Evolutionary conservation across 331 rosid species (phyloP).

Genomic region (Phaseolus coccineus): DNA sequence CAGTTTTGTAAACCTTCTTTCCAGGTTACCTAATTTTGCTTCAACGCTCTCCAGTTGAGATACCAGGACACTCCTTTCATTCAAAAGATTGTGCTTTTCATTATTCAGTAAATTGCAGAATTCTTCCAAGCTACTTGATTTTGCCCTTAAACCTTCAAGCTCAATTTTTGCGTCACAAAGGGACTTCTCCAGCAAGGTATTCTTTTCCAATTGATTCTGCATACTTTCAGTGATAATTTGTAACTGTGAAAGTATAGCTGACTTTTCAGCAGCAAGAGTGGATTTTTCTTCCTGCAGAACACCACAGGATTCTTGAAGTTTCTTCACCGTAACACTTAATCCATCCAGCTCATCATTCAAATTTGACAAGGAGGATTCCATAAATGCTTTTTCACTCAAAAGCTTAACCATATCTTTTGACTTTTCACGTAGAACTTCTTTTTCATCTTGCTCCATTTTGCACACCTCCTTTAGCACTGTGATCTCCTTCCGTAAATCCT

Average conservation of each 20-base stretch:
- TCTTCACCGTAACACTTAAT: conserved; percentile 58
- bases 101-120: conserved; percentile 70
- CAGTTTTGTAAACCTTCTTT: conserved; percentile 67
- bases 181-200: conserved; percentile 77
- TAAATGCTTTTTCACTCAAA: conserved; percentile 61
- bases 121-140: conserved; percentile 83
- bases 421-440: conserved; percentile 72
- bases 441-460: conserved; percentile 68
- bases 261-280: conserved; percentile 70
- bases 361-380: conserved; percentile 69
- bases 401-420: conserved; percentile 68
- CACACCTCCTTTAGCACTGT: conserved; percentile 68
- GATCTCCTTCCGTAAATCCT: conserved; percentile 75
- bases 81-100: conserved; percentile 76
- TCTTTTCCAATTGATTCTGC: conserved; percentile 83
- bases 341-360: conserved; percentile 70
- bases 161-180: conserved; percentile 79
- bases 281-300: conserved; percentile 84
- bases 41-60: conserved; percentile 73
- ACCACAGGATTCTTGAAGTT: conserved; percentile 72
- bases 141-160: conserved; percentile 82
- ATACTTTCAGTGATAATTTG: conserved; percentile 84
- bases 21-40: conserved; percentile 76
- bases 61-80: conserved; percentile 74
- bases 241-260: conserved; percentile 76